Evolutionary conservation across 2,329 filamentous ascomycete genomes (phyloP).

Genomic region (Beauveria australis): DNA sequence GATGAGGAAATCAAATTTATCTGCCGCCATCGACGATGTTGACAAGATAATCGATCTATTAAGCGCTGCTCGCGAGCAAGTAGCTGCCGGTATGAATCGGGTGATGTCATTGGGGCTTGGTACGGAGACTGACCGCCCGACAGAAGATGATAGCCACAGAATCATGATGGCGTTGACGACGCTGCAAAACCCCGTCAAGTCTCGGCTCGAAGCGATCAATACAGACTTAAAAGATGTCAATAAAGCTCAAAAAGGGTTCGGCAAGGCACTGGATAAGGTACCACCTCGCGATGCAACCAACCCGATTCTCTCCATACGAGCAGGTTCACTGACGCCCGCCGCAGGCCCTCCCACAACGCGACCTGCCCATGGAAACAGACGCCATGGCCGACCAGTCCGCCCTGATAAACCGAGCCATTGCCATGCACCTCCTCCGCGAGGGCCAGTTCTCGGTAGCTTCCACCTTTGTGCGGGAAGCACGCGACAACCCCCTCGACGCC

Average conservation of each 20-base stretch:
- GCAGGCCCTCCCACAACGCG: constrained; percentile 38
- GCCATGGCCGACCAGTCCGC: constrained; percentile 65
- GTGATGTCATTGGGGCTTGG: not conserved
- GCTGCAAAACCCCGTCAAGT: constrained; percentile 77
- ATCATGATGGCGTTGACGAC: constrained; percentile 70
- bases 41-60: constrained; percentile 77
- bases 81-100: constrained; percentile 52
- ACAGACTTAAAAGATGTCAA: constrained; percentile 77
- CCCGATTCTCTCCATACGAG: not conserved
- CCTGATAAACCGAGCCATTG: constrained; percentile 86
- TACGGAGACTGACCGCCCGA: constrained; percentile 12
- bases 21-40: constrained; percentile 66
- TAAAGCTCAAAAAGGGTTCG: constrained; percentile 72
- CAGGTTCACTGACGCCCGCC: constrained; percentile 14
- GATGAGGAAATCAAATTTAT: constrained; percentile 60
- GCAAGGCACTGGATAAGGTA: constrained; percentile 78
- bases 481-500: constrained; percentile 24
- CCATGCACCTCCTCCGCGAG: constrained; percentile 92
- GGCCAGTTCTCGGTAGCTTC: constrained; percentile 85
- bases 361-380: constrained; percentile 72
- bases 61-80: constrained; percentile 61
- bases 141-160: constrained; percentile 39
- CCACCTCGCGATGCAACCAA: constrained; percentile 10
- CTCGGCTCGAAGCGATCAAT: constrained; percentile 71
- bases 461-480: constrained; percentile 70